Base-by-base conservation (phyloP, 805 yeast genomes). In the Isabelozyma heimii region DNA sequence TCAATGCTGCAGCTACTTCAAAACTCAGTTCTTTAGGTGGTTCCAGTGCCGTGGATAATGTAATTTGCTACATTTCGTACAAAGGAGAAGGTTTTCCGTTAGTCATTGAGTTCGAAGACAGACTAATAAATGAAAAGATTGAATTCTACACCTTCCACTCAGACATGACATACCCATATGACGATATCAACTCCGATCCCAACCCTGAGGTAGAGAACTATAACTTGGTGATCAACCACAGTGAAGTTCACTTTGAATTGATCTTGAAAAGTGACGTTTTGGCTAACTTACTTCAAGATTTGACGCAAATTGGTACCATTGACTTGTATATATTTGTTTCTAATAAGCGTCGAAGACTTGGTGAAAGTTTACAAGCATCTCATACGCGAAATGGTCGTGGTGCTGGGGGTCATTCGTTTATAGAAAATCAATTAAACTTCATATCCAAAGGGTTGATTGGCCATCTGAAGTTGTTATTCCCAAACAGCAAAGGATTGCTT, bases 391-490 rank as follows among this genome's bases (percentile, higher is more conserved):
- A 39, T 26, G 8, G 26, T 30, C 24, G 33, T 20, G 9, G 35
- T 20, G 24, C 4, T 6, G 6, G 14, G 1, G 48, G 49, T 9
- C 51, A 50, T 1, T 37, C 28, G 27, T 41, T 43, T n/a, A 37
- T 50, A 13, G 50, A 63, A 57, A 71, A 76, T 35, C 75, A 72
- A 52, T 63, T 85, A 42, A 71, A 77, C 24, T 76, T 90, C 46
- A 78, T 87, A 5, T 85, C 94, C 0, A 77, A 75, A 38, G 88
- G 92, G 9, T 87, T 84, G n/a, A 75, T 88, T 42, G 96, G 96
- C 0, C 72, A 76, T 45, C 83, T 89, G 38, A 84, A 85, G 58
- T 70, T 89, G 16, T 74, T 78, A 8, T 75, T 85, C 43, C 96
- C 96, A 0, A 78, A 76, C 51, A 87, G 80, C 43, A 75, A 77